Evolutionary conservation across 805 yeast genomes (phyloP), one percentile per base, ranked within the genome.

Genomic region (Wickerhamiella slavikovae): DNA sequence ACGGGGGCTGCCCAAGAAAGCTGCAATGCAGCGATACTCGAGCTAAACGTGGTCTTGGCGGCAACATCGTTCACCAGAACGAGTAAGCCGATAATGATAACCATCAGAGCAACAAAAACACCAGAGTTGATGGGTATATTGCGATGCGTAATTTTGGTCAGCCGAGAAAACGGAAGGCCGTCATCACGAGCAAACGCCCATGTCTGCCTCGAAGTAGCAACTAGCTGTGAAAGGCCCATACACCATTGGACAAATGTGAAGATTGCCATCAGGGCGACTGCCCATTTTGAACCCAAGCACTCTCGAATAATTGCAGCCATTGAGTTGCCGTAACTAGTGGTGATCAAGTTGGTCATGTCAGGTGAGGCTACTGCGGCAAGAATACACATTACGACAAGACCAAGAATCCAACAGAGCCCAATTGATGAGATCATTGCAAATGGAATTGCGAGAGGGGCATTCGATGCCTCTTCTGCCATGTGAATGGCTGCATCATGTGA

Each of bases 181-280:
- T 70, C 69, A 47, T 71, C 80, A 45, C 80, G 60, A 1, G 78
- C 62, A 45, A 71, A 72, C 3, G 78, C 69, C 42, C 56, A 72
- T 12, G 73, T 62, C 28, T 70, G 76, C 42, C 79, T 57, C 9
- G 75, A 66, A 5, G 74, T 72, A 1, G 77, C 69, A 67, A 68
- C 61, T 43, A 73, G 60, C n/a, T 66, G 35, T 15, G 30, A 31
- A 33, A 28, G 36, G 31, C 30, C 42, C 31, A 32, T 32, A 31
- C 29, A 24, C 28, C 32, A 35, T 29, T 37, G 37, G 23, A 40
- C 29, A 15, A 35, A 25, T 16, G 38, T 30, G 27, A 38, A 19
- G 24, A 28, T 15, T 27, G 31, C 24, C 39, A 33, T 28, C 31
- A 35, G 11, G 31, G 35, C 34, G 32, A 42, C 19, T 27, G 39